Evolutionary conservation across 345 rosid genomes (phyloP), one percentile per base, ranked within the genome.

Genomic region (Tarenaya hassleriana): DNA sequence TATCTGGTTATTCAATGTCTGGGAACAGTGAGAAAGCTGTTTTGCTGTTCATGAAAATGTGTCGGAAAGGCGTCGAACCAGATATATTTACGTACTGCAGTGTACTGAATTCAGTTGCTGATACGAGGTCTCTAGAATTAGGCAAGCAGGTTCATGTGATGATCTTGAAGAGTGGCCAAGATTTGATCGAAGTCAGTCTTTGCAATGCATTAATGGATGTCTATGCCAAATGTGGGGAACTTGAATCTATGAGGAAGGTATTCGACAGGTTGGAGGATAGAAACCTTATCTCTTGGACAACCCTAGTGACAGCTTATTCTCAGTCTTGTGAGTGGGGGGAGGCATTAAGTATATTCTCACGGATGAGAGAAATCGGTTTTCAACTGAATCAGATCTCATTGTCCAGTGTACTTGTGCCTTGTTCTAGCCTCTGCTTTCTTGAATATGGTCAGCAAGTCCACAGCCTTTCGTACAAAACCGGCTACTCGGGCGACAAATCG

Each of bases 211-310:
- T 76, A 33, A 71, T 71, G 34, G 73, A 76, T 67, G 68, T 61
- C 27, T 76, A 73, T 41, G 81, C 73, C 16, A 76, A 76, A 61
- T 73, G 66, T 42, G 73, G 75, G 35, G 67, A 66, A 13, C 67
- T 73, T 38, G 58, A 64, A 39, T 58, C 61, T 3, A 69, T 60
- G 56, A 70, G 38, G 75, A 69, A 73, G 62, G 64, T 83, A 62
- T 76, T 80, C 53, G 75, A 77, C 56, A 58, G 58, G 64, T 72
- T 60, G 67, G 66, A 63, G 39, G 61, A 61, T 16, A 59, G 68
- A 58, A 75, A 84, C 55, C 62, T 76, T 52, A 79, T 83, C 50
- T 76, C 88, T 29, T 78, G 83, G 85, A 80, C 79, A 7, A 64
- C 85, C 27, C 73, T 76, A 35, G 72, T 74, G 77, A 52, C 84